Conservation (phyloP, 768 basidiomycete genomes). For the Rhizopogon vulgaris region DNA sequence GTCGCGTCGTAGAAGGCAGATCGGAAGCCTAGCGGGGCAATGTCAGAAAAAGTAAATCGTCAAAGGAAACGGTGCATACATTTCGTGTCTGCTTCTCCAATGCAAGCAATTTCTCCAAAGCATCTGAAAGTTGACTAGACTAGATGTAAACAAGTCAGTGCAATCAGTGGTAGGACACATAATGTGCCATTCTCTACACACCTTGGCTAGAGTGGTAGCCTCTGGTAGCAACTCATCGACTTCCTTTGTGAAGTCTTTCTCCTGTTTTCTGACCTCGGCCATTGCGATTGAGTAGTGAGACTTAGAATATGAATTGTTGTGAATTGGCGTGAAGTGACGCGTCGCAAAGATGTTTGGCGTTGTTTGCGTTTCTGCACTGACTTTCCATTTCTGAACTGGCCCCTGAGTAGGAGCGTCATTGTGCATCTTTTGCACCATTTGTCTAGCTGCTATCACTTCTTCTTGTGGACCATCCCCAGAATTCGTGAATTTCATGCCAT, state of each 20-base stretch:
- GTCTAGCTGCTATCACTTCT: not conserved
- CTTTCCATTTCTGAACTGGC: conserved; percentile 14
- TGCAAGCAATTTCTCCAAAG: conserved; percentile 79
- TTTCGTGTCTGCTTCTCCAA: conserved; percentile 97
- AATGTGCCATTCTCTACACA: conserved; percentile 26
- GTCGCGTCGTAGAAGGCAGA: conserved; percentile 81
- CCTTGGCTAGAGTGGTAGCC: conserved; percentile 64
- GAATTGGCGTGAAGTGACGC: conserved; percentile 42
- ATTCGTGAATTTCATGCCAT: conserved; percentile 14
- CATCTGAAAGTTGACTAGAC: conserved; percentile 80
- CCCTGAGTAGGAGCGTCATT: conserved; percentile 11
- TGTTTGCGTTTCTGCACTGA: conserved; percentile 23
- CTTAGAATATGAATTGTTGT: conserved; percentile 34
- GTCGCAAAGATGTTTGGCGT: conserved; percentile 49
- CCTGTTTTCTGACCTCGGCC: conserved; percentile 80
- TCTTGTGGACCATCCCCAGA: not conserved
- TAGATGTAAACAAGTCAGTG: conserved; percentile 25
- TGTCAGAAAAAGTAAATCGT: not conserved
- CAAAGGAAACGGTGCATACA: conserved; percentile 38
- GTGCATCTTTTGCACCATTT: not conserved
- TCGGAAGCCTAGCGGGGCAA: conserved; percentile 73
- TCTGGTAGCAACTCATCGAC: conserved; percentile 73
- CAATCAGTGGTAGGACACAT: conserved; percentile 3
- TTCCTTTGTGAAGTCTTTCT: conserved; percentile 82
- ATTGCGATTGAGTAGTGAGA: conserved; percentile 44